Percentiles rank a stretch among this genome's conserved stretches.
These are phyloP conservation scores for Bassia scoparia DNA, from an alignment of 148 eudicot genomes.

Conservation along the genomic window DNA sequence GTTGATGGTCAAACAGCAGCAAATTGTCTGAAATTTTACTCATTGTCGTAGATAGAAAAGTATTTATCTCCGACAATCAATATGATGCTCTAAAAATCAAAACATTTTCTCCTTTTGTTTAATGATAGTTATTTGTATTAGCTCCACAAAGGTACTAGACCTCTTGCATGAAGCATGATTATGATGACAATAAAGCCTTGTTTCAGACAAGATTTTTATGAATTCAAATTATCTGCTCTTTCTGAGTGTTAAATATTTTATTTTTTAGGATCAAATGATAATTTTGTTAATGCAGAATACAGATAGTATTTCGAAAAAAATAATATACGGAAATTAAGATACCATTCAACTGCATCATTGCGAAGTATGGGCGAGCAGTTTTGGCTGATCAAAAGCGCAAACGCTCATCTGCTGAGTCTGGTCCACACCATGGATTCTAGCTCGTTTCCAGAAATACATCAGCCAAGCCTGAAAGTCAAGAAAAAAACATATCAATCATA, in stretches of 20 bases:
- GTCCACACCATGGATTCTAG: conserved; percentile 56
- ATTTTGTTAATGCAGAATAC: background rate
- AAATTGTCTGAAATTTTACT: background rate
- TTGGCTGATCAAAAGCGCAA: conserved; percentile 54
- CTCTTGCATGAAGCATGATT: background rate
- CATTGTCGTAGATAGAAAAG: background rate
- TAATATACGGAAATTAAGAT: conserved; percentile 18
- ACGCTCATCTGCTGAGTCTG: conserved; percentile 73
- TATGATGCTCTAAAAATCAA: background rate
- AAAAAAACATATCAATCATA: background rate
- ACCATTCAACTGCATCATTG: conserved; percentile 87
- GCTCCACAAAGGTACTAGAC: background rate
- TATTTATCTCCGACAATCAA: background rate
- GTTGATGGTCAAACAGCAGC: background rate
- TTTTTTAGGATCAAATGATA: background rate
- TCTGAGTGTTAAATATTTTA: background rate
- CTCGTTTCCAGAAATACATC: conserved; percentile 80
- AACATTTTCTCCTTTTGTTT: background rate
- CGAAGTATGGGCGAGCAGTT: conserved; percentile 41
- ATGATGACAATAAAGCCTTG: background rate
- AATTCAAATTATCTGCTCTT: background rate
- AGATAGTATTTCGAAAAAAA: background rate
- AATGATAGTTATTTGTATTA: background rate
- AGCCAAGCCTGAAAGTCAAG: conserved; percentile 65
- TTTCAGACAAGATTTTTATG: background rate